Evolutionary conservation across 768 basidiomycete species (phyloP).

Genomic region (Agaricus subrufescens): DNA sequence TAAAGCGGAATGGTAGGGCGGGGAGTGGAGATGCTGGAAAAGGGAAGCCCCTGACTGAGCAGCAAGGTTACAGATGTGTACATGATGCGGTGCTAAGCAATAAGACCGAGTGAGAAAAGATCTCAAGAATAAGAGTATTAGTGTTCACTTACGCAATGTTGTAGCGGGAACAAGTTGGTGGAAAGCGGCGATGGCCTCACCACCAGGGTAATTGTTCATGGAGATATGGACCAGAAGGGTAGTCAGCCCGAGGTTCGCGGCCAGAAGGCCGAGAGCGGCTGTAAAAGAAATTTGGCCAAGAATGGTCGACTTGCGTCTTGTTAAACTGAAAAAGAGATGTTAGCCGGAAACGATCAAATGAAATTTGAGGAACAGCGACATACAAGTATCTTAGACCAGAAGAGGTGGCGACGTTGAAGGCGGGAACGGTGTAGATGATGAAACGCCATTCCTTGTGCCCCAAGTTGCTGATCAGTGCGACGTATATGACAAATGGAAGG

Average conservation of each 20-base stretch:
- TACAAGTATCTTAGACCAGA: constrained; percentile 62
- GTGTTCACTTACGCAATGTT: constrained; percentile 17
- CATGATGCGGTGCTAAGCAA: constrained; percentile 29
- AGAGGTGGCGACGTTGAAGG: constrained; percentile 77
- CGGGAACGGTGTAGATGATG: constrained; percentile 80
- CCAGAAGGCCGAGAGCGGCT: constrained; percentile 40
- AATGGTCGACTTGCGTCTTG: constrained; percentile 42
- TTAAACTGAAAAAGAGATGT: constrained; percentile 33
- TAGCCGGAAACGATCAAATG: not conserved
- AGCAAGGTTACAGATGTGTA: constrained; percentile 82
- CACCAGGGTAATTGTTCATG: constrained; percentile 85
- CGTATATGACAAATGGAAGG: constrained; percentile 46
- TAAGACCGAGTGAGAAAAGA: not conserved
- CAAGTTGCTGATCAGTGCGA: constrained; percentile 65
- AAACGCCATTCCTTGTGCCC: constrained; percentile 99
- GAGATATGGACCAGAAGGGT: constrained; percentile 53
- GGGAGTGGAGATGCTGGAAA: constrained; percentile 68
- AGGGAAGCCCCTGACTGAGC: constrained; percentile 89
- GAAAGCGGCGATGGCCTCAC: constrained; percentile 59
- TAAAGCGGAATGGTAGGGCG: constrained; percentile 38
- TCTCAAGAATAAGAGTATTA: not conserved
- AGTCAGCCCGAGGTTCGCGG: constrained; percentile 50
- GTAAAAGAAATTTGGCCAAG: constrained; percentile 44
- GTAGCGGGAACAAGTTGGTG: constrained; percentile 42
- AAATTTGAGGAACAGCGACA: constrained; percentile 18